Percentiles rank a stretch among this genome's conserved stretches.
Conservation (phyloP, 305 asterid species). For the Solanum hybrid region DNA sequence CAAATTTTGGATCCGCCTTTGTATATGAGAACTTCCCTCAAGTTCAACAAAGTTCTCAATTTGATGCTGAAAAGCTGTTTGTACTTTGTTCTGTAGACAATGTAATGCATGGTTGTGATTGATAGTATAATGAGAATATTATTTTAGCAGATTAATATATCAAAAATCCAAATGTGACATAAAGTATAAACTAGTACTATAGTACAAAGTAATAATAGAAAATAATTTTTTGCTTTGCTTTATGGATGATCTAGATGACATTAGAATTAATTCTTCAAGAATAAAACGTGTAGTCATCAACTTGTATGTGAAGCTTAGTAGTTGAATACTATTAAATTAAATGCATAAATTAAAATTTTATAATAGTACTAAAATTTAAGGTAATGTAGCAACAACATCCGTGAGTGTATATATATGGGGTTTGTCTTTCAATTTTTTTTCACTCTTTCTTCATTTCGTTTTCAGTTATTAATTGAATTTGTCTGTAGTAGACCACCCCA, state of each 20-base stretch:
- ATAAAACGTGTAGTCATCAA: background rate
- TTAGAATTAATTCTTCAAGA: background rate
- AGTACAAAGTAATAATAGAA: background rate
- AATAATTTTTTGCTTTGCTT: background rate
- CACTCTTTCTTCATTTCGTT: conserved; percentile 31
- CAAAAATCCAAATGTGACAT: background rate
- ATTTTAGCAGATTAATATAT: background rate
- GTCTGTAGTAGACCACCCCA: conserved; percentile 49
- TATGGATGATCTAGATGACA: background rate
- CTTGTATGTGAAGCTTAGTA: background rate
- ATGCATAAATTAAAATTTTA: background rate
- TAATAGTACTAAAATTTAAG: background rate
- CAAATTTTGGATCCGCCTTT: background rate
- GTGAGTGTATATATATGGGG: conserved; percentile 36
- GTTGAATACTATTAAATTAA: background rate
- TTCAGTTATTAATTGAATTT: conserved; percentile 39
- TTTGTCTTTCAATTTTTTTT: conserved; percentile 21
- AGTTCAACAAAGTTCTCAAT: background rate
- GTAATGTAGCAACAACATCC: conserved; percentile 5
- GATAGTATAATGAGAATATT: background rate
- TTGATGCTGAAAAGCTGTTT: background rate
- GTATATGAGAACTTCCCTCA: background rate
- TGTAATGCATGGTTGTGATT: background rate
- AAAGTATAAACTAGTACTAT: background rate
- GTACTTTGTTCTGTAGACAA: background rate